Evolutionary conservation across 352 stramenopile species (phyloP), one percentile per base, ranked within the genome.

Genomic region (Phytophthora chlamydospora): DNA sequence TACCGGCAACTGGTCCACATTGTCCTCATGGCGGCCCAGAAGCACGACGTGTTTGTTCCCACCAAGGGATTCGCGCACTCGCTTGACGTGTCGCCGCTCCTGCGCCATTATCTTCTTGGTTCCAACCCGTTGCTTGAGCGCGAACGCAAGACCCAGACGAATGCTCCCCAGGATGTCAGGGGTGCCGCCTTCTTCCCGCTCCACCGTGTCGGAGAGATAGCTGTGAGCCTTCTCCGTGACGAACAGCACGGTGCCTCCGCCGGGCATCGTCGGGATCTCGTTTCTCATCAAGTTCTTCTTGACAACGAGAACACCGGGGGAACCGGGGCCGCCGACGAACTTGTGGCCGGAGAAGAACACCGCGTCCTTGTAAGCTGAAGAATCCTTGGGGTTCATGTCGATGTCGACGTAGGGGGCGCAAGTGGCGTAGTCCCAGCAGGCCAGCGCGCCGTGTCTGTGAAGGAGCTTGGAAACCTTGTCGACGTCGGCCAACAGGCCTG

Each of bases 301-400:
- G 6, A 98, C 77, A 12, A 99, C 83, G 14, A 99, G 78, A 2
- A 99, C 89, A 8, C 96, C 96, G 11, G 96, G 90, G 12, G 91
- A 96, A 6, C 89, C 91, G 0, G 90, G 86, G 4, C 97, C 97
- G 27, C 97, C 97, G 12, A 98, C 61, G 48, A 99, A 96, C 75
- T 99, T 99, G 80, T 99, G 97, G 2, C 92, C 90, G 6, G 85
- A 98, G 46, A 99, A 90, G 68, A 98, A 98, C 33, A 99, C 80
- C 1, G 96, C 97, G 69, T 99, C 97, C 61, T 98, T 98, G 46
- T 88, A 78, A 14, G 71, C 62, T 4, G 51, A 59, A 3, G 56
- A 44, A 11, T 68, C 50, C 16, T 68, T 74, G 12, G 96, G 93
- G 81, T 99, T 99, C 95, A 99, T 98, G 74, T 98, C 79, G 34